These are phyloP conservation scores for Neonectria punicea DNA, from an alignment of 2,329 filamentous ascomycete genomes.

Conservation along the genomic window DNA sequence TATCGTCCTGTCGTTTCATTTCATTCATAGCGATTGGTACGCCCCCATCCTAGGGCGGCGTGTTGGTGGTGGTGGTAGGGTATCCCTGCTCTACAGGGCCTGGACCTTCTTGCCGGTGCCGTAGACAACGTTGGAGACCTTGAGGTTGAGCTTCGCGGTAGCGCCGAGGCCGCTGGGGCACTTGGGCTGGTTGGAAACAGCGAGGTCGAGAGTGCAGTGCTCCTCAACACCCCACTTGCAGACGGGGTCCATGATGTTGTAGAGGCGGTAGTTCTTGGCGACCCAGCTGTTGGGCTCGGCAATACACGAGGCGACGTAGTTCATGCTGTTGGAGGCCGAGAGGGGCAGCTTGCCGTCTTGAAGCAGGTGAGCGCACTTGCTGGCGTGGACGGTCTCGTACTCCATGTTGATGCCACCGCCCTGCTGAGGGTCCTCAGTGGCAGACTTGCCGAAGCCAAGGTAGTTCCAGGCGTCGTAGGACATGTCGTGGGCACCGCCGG, in stretches of 20 bases:
- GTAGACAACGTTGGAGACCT: constrained; percentile 64
- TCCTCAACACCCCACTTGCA: constrained; percentile 64
- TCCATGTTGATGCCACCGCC: constrained; percentile 64
- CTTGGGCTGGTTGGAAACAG: constrained; percentile 60
- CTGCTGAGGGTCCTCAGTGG: constrained; percentile 54
- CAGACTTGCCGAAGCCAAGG: constrained; percentile 61
- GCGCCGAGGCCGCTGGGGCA: constrained; percentile 59
- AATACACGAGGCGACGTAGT: constrained; percentile 61
- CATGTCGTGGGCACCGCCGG: constrained; percentile 67
- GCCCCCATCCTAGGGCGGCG: constrained; percentile 33
- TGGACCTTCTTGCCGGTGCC: constrained; percentile 54
- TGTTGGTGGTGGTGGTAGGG: constrained; percentile 9
- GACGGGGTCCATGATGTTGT: constrained; percentile 63
- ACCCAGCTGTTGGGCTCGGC: constrained; percentile 59
- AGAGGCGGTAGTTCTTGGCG: constrained; percentile 61
- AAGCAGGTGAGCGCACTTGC: constrained; percentile 62
- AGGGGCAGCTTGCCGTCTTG: constrained; percentile 63
- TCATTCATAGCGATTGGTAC: constrained; percentile 36
- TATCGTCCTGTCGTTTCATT: constrained; percentile 34
- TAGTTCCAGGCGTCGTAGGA: constrained; percentile 72
- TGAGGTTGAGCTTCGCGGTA: constrained; percentile 37
- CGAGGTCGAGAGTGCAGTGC: constrained; percentile 59
- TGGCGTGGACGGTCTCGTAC: constrained; percentile 59
- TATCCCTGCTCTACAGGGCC: constrained; percentile 26
- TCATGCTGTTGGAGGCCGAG: constrained; percentile 66